Evolutionary conservation across 148 eudicot genomes (phyloP).

Genomic region (Cornus suecica): DNA sequence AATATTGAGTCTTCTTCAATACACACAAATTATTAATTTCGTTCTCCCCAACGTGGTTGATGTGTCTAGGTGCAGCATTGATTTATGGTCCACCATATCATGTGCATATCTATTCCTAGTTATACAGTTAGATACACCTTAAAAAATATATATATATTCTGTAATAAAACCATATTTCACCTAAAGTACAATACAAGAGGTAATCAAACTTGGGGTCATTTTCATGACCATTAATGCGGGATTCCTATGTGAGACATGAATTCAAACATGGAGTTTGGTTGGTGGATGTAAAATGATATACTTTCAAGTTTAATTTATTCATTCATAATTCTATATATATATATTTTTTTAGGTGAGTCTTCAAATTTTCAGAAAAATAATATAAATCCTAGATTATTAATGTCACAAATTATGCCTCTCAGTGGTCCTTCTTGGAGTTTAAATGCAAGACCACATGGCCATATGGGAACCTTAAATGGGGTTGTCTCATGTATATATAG

Average conservation of each 20-base stretch:
- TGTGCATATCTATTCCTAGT: not conserved
- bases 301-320: too few relatives aligned
- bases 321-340: too few relatives aligned
- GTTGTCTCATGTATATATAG: not conserved
- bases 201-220: not conserved
- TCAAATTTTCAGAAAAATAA: too few relatives aligned
- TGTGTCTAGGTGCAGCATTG: too few relatives aligned
- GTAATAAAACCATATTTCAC: not conserved
- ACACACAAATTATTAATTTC: too few relatives aligned
- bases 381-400: too few relatives aligned
- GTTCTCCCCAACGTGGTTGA: too few relatives aligned
- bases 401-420: not conserved
- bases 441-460: not conserved
- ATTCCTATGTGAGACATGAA: not conserved
- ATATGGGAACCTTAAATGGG: not conserved
- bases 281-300: too few relatives aligned
- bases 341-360: too few relatives aligned
- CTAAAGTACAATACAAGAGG: not conserved
- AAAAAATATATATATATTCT: too few relatives aligned
- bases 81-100: not conserved
- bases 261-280: too few relatives aligned
- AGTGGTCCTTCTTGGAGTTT: not conserved
- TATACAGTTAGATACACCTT: not conserved
- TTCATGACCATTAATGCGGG: not conserved
- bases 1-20: too few relatives aligned